Evolutionary conservation across 805 yeast genomes (phyloP), one percentile per base, ranked within the genome.

Genomic region (Torulaspora franciscae): DNA sequence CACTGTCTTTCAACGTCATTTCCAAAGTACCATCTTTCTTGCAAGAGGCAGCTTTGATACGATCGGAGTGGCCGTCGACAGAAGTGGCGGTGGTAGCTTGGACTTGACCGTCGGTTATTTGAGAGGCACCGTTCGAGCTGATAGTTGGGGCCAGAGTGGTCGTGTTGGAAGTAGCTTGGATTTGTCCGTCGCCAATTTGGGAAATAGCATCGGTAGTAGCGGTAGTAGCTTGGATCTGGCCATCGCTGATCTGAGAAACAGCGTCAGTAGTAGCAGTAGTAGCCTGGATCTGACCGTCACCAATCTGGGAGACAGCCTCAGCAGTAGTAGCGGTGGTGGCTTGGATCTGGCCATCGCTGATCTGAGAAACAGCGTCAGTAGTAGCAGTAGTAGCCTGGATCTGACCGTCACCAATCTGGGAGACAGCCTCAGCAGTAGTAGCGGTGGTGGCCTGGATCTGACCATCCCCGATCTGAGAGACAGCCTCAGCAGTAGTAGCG

Each of bases 371-470:
- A 13, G 69, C 61, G 10, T 63, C 42, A 24, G 48, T 49, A 23
- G 57, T 51, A 35, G 49, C 48, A 24, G 72, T 63, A 24, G 71
- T 56, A 40, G 59, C 62, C 43, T 59, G 83, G 56, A 78, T 69
- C 65, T 79, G 83, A 59, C 83, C 83, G 54, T 79, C 84, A 56
- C 74, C 74, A 49, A 79, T 79, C 65, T 77, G 60, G 40, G 60
- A 57, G 11, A 49, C 56, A 29, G 56, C 56, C 2, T 19, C n/a
- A 26, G 62, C 59, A 42, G 69, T 64, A 17, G 62, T 52, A 25
- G 55, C 44, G 39, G 70, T 67, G 40, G 74, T 45, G 45, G 76
- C 74, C 44, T 56, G 64, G 39, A 59, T 52, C 48, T 59, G 64
- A 48, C 61, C 68, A 19, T 57, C 61, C 36, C 55, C 58, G 39